Evolutionary conservation across 257 asterid species (phyloP).

Genomic region (Primulina huaijiensis): DNA sequence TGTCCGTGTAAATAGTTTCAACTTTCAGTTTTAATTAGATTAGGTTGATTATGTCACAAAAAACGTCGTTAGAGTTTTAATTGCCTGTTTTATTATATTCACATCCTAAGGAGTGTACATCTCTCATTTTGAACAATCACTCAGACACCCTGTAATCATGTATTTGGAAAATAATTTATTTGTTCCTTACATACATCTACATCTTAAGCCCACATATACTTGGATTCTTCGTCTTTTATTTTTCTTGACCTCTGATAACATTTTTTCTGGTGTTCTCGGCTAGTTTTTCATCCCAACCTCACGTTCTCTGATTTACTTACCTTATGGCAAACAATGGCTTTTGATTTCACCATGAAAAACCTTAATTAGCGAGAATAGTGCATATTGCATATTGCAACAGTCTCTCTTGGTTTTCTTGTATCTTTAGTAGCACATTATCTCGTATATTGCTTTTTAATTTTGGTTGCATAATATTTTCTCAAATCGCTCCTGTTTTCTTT

Average conservation of each 20-base stretch:
- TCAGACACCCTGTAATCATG: neutral
- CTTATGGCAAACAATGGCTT: neutral
- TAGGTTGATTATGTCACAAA: neutral
- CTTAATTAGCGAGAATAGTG: neutral
- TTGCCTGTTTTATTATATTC: neutral
- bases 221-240: neutral
- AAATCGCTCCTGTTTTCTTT: neutral
- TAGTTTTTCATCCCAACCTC: neutral
- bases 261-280: neutral
- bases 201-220: neutral
- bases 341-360: constrained; percentile 19
- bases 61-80: neutral
- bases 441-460: constrained; percentile 1
- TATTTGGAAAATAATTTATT: neutral
- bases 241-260: neutral
- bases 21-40: neutral
- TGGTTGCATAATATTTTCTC: constrained; percentile 3
- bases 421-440: neutral
- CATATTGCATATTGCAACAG: neutral
- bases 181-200: neutral
- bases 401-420: constrained; percentile 5
- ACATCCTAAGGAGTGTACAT: neutral
- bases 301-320: neutral
- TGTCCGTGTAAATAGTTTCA: neutral
- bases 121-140: neutral